These are phyloP conservation scores for Cryptococcus sp. DNA, from an alignment of 1,284 basidiomycete genomes.

Conservation along the genomic window DNA sequence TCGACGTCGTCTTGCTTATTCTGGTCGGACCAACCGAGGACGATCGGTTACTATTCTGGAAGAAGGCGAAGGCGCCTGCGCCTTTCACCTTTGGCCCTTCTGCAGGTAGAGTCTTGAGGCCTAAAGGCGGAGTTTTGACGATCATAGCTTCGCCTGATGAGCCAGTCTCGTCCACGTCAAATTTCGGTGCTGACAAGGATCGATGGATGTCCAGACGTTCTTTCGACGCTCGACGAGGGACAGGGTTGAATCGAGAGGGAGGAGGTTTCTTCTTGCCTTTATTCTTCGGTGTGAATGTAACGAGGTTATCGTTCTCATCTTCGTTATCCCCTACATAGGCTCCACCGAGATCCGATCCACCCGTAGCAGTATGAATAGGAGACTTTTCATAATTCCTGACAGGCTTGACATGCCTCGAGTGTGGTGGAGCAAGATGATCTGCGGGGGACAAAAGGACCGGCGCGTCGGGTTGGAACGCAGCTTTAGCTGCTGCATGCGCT, in stretches of 20 bases:
- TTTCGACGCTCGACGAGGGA: slow-evolving; percentile 43
- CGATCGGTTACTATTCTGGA: slow-evolving; percentile 16
- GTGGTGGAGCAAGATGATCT: slow-evolving; percentile 23
- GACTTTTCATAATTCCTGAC: slow-evolving; percentile 38
- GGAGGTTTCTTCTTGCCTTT: slow-evolving; percentile 56
- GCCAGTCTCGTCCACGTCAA: slow-evolving; percentile 41
- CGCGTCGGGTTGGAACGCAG: slow-evolving; percentile 17
- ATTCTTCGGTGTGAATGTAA: slow-evolving; percentile 64
- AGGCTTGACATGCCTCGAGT: slow-evolving; percentile 47
- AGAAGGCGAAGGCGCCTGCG: slow-evolving; percentile 43
- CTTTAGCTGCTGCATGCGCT: slow-evolving; percentile 25
- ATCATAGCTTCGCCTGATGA: slow-evolving; percentile 40
- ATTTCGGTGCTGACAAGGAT: slow-evolving; percentile 37
- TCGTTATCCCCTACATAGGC: slow-evolving; percentile 29
- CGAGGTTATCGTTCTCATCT: slow-evolving; percentile 39
- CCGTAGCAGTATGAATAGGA: slow-evolving; percentile 30
- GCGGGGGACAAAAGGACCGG: slow-evolving; percentile 18
- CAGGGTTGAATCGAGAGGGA: slow-evolving; percentile 44
- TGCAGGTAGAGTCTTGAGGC: slow-evolving; percentile 13
- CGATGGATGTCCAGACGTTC: slow-evolving; percentile 39
- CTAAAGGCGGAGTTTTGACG: slow-evolving; percentile 31
- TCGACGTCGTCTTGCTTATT: not conserved
- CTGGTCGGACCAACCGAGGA: not conserved
- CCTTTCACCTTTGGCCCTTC: slow-evolving; percentile 23
- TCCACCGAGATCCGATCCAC: slow-evolving; percentile 48